Base-by-base conservation (phyloP, 2,329 filamentous ascomycete genomes). In the Microascus cirrosus region DNA sequence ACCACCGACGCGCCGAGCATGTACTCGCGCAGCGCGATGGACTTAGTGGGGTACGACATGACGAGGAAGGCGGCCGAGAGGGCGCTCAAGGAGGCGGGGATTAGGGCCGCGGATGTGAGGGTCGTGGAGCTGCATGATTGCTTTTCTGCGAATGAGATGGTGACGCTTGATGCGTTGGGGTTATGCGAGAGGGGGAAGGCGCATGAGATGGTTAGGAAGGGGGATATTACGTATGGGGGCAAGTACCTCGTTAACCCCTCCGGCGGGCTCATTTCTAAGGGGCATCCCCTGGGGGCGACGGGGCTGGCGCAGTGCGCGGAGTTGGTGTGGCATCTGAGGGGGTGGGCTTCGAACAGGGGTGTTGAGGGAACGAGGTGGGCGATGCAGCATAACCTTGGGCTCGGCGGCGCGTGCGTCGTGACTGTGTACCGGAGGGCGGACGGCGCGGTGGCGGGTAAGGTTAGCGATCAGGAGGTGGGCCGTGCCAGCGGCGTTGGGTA, bases 251-350 rank as follows among this genome's bases (percentile, higher is more conserved):
- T 97, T 70, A 97, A 97, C 73, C 93, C 93, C 1, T 95, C 90
- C 0, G 94, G 93, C 51, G 94, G 94, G 1, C 81, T 97, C 59
- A 97, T 97, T 67, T 94, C 89, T 62, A 97, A 97, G 77, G 94
- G 93, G 48, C 93, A 97, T 71, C 93, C 94, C 0, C 84, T 97
- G 3, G 93, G 93, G 36, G 93, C 93, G 0, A 95, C 90, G 0
- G 93, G 94, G n/a, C 80, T 97, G 56, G 94, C 93, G 13, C 93
- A 97, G 74, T 96, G 92, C 69, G 90, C 93, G 5, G 93, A 97
- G 75, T 77, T 97, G 13, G 89, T 95, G 32, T 97, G 93, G 93
- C 93, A 97, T 68, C 78, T 97, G 65, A 83, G 93, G 62, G 93
- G 93, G 13, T 96, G 93, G 93, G 93, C 93, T 22, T 96, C 94